Evolutionary conservation across 768 basidiomycete genomes (phyloP).

Genomic region (Kwoniella mangroviensis): DNA sequence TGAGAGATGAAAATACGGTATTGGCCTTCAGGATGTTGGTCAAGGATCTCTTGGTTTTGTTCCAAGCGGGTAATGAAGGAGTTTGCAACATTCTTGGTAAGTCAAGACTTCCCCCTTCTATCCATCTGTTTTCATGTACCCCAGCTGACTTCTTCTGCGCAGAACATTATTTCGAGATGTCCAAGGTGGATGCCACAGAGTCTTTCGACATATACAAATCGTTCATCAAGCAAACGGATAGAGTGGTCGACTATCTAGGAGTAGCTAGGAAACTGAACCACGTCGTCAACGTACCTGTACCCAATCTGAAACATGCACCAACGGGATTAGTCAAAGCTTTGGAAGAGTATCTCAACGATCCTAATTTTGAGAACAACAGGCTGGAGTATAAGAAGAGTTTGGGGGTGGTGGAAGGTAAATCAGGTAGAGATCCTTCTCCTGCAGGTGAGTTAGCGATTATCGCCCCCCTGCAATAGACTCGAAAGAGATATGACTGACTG

Average conservation of each 20-base stretch:
- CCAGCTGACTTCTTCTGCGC: not conserved
- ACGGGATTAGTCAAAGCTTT: conserved; percentile 90
- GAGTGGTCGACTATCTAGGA: conserved; percentile 83
- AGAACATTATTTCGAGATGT: conserved; percentile 99
- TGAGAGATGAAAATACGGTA: conserved; percentile 88
- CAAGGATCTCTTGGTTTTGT: conserved; percentile 92
- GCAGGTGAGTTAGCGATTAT: conserved; percentile 13
- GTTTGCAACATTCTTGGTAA: conserved; percentile 65
- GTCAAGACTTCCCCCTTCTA: conserved; percentile 17
- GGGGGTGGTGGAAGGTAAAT: conserved; percentile 64
- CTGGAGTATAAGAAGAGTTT: conserved; percentile 87
- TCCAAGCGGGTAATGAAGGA: conserved; percentile 96
- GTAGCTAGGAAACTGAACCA: conserved; percentile 93
- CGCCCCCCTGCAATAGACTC: not conserved
- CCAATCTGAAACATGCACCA: conserved; percentile 90
- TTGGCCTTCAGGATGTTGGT: conserved; percentile 89
- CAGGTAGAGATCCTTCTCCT: conserved; percentile 25
- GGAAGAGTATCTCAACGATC: conserved; percentile 94
- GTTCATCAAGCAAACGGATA: conserved; percentile 92
- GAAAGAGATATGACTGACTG: not conserved
- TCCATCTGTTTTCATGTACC: not conserved
- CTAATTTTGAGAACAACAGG: conserved; percentile 94
- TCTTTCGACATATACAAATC: conserved; percentile 86
- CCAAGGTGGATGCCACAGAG: conserved; percentile 82
- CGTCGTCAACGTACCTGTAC: conserved; percentile 88